Conservation (phyloP, 164 flowering plant species). For the Stephania japonica region DNA sequence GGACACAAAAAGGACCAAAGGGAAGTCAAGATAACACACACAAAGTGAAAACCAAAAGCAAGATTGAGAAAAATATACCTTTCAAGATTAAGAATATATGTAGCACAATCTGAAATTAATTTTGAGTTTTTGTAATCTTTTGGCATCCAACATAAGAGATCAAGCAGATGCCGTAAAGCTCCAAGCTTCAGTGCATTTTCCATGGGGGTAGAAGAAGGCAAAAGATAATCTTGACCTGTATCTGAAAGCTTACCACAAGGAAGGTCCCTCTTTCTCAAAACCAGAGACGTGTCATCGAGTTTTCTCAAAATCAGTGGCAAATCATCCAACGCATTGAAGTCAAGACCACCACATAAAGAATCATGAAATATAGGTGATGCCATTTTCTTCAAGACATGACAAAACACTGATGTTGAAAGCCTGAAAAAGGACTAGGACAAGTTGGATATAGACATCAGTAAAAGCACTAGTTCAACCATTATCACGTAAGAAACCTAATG, state of each 20-base stretch:
- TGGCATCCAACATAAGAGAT: slow-evolving; percentile 63
- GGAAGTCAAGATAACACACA: neutral
- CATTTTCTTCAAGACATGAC: slow-evolving; percentile 41
- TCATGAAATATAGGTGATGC: slow-evolving; percentile 25
- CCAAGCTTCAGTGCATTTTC: slow-evolving; percentile 19
- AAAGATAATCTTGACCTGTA: slow-evolving; percentile 7
- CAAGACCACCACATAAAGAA: slow-evolving; percentile 17
- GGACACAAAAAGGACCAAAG: neutral
- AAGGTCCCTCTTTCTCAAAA: slow-evolving; percentile 13
- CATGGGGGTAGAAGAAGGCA: slow-evolving; percentile 10
- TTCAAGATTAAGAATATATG: slow-evolving; percentile 63
- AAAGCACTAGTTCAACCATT: slow-evolving; percentile 1
- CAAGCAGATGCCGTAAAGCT: slow-evolving; percentile 47
- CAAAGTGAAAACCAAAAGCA: neutral
- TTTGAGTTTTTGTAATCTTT: slow-evolving; percentile 35
- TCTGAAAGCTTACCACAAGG: slow-evolving; percentile 7
- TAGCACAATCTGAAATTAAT: slow-evolving; percentile 31
- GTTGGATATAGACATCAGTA: slow-evolving; percentile 20
- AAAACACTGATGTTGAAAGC: slow-evolving; percentile 52
- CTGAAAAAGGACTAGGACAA: slow-evolving; percentile 72
- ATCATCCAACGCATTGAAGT: slow-evolving; percentile 37
- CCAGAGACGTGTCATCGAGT: slow-evolving; percentile 28
- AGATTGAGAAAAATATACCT: slow-evolving; percentile 37
- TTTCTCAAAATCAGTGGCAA: slow-evolving; percentile 41
- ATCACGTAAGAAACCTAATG: neutral